These are phyloP conservation scores for Elongisporangium prolatum DNA, from an alignment of 352 stramenopile species.

Conservation along the genomic window DNA sequence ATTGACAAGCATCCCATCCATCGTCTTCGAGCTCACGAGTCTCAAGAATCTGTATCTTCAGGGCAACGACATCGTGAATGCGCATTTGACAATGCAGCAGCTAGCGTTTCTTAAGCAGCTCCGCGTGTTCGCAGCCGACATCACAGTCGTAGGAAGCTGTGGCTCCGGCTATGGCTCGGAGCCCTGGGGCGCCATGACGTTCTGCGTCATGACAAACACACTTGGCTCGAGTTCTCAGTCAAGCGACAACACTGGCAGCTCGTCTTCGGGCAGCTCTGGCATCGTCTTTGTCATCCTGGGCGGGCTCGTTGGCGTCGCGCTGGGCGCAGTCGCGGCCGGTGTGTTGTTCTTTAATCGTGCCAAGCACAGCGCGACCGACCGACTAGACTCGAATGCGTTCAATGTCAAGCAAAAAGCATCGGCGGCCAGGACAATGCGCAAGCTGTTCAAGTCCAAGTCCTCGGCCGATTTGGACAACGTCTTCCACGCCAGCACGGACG, in stretches of 20 bases:
- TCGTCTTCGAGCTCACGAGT: constrained; percentile 63
- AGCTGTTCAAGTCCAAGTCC: constrained; percentile 20
- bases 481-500: constrained; percentile 25
- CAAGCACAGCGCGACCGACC: constrained; percentile 41
- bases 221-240: constrained; percentile 21
- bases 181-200: constrained; percentile 40
- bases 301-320: constrained; percentile 28
- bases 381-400: constrained; percentile 15
- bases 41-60: constrained; percentile 49
- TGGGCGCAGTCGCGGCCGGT: constrained; percentile 43
- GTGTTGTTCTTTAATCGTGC: constrained; percentile 54
- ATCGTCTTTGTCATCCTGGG: constrained; percentile 34
- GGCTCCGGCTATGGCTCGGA: constrained; percentile 37
- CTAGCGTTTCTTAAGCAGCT: constrained; percentile 53
- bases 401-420: constrained; percentile 38
- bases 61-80: constrained; percentile 45
- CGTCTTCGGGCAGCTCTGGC: constrained; percentile 18
- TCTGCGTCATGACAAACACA: constrained; percentile 44
- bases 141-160: constrained; percentile 35
- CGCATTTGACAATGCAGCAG: constrained; percentile 46
- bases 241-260: constrained; percentile 20
- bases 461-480: constrained; percentile 19
- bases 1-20: constrained; percentile 51
- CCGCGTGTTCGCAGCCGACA: constrained; percentile 35
- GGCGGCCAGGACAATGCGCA: constrained; percentile 16